Evolutionary conservation across 2,329 filamentous ascomycete genomes (phyloP).

Genomic region (Aspergillus chevalieri): DNA sequence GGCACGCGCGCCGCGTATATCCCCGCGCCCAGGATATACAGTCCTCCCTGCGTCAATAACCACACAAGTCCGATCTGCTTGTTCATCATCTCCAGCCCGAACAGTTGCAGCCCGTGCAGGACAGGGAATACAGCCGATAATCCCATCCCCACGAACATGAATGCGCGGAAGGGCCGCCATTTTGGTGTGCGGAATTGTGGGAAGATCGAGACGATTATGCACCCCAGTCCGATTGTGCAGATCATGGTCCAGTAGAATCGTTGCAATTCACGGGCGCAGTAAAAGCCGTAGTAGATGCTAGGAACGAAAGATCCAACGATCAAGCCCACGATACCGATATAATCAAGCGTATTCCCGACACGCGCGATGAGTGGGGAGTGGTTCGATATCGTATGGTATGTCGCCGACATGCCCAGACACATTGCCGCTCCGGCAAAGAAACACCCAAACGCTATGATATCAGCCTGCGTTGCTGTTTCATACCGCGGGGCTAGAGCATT

Average conservation of each 20-base stretch:
- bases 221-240: slow-evolving; percentile 67
- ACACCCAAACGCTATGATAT: slow-evolving; percentile 67
- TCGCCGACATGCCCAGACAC: slow-evolving; percentile 75
- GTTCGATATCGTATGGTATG: slow-evolving; percentile 78
- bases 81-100: slow-evolving; percentile 61
- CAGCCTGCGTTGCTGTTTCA: slow-evolving; percentile 52
- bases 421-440: slow-evolving; percentile 70
- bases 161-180: slow-evolving; percentile 77
- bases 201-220: slow-evolving; percentile 68
- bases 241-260: slow-evolving; percentile 73
- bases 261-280: slow-evolving; percentile 60
- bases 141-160: slow-evolving; percentile 86
- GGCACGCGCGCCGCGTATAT: slow-evolving; percentile 83
- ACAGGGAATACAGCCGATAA: slow-evolving; percentile 78
- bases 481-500: slow-evolving; percentile 59
- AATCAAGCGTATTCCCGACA: slow-evolving; percentile 90
- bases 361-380: slow-evolving; percentile 72
- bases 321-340: slow-evolving; percentile 83
- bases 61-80: slow-evolving; percentile 72
- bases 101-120: slow-evolving; percentile 64
- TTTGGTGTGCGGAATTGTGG: slow-evolving; percentile 76
- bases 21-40: slow-evolving; percentile 81
- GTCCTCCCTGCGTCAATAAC: slow-evolving; percentile 69
- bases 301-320: slow-evolving; percentile 91
- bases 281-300: slow-evolving; percentile 80